Conservation (phyloP, 1,284 basidiomycete species). For the Xerocomus nothofagi region DNA sequence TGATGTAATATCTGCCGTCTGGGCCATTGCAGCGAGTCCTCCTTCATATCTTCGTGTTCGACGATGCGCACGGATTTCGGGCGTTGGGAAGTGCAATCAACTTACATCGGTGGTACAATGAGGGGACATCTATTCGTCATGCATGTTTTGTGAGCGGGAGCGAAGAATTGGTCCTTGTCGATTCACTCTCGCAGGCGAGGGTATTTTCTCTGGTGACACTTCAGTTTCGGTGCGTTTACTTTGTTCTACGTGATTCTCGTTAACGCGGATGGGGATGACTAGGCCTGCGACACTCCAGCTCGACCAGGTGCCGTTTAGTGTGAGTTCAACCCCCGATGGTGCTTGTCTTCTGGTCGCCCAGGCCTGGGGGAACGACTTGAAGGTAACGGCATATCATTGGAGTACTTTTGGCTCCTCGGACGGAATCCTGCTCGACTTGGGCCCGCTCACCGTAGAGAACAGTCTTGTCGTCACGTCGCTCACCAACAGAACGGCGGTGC, state of each 20-base stretch:
- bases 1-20: no score
- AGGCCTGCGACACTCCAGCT: slow-evolving; percentile 27
- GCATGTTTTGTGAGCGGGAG: slow-evolving; percentile 40
- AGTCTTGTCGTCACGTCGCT: slow-evolving; percentile 43
- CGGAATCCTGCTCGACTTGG: slow-evolving; percentile 19
- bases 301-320: slow-evolving; percentile 15
- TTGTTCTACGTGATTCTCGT: background rate
- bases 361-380: slow-evolving; percentile 26
- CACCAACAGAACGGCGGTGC: slow-evolving; percentile 40
- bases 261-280: background rate
- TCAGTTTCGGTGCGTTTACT: slow-evolving; percentile 46
- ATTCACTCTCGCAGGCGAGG: slow-evolving; percentile 40
- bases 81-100: slow-evolving; percentile 41
- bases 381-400: slow-evolving; percentile 26
- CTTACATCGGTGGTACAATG: slow-evolving; percentile 46
- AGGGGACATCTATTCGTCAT: slow-evolving; percentile 30
- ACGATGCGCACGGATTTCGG: slow-evolving; percentile 40
- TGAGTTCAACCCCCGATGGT: slow-evolving; percentile 50
- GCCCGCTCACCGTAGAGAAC: background rate
- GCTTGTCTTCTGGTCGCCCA: slow-evolving; percentile 45
- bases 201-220: slow-evolving; percentile 52
- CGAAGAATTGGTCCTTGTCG: slow-evolving; percentile 52
- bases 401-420: slow-evolving; percentile 24
- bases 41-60: slow-evolving; percentile 47
- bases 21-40: no score